These are phyloP conservation scores for Schizochytrium sp. DNA, from an alignment of 108 stramenopile genomes.

Conservation along the genomic window DNA sequence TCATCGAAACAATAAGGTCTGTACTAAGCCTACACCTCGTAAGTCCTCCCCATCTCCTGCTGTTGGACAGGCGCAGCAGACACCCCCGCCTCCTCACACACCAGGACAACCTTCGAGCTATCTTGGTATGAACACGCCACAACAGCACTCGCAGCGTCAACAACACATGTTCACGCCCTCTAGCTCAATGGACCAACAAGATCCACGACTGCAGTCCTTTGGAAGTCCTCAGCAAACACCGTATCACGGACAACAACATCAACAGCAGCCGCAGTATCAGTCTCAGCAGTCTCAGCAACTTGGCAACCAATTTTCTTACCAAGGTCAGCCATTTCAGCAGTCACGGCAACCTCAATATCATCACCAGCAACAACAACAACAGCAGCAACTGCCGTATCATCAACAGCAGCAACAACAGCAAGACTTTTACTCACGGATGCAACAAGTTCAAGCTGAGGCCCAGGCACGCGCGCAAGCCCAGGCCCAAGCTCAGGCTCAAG, in stretches of 20 bases:
- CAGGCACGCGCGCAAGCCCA: not conserved
- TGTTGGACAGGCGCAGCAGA: not conserved
- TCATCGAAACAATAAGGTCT: not conserved
- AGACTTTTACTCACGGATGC: not conserved
- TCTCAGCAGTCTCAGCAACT: not conserved
- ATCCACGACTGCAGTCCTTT: no score
- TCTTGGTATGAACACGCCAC: not conserved
- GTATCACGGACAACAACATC: not conserved
- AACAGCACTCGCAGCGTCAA: conserved; percentile 12
- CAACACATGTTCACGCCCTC: not conserved
- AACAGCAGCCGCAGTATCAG: not conserved
- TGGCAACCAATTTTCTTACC: not conserved
- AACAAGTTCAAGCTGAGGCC: not conserved
- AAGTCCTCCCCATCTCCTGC: no score
- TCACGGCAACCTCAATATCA: not conserved
- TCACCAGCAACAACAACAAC: conserved; percentile 5
- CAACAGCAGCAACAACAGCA: not conserved
- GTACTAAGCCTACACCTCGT: not conserved
- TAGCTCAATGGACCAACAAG: no score
- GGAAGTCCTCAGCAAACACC: not conserved
- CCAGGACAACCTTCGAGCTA: not conserved
- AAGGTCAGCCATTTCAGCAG: not conserved
- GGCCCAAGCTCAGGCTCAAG: not conserved
- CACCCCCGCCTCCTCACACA: conserved; percentile 1
- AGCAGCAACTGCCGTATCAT: not conserved